Conservation (phyloP, 805 yeast species). For the Ogataea chonburiensis region DNA sequence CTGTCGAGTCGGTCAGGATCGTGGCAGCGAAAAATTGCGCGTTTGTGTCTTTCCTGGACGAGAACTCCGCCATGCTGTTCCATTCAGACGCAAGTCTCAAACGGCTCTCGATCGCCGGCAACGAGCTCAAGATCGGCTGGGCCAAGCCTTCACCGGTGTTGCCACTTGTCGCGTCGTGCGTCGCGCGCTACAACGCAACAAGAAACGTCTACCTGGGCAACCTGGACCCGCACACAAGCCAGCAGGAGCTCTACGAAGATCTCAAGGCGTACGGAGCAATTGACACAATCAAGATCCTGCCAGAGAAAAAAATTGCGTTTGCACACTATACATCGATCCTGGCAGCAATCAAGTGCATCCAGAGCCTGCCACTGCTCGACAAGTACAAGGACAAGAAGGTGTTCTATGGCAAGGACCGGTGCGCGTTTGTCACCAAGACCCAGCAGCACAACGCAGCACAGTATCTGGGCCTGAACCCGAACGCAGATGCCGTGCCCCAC, state of each 20-base stretch:
- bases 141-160: slow-evolving; percentile 76
- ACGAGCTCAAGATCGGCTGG: slow-evolving; percentile 90
- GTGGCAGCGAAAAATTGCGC: slow-evolving; percentile 89
- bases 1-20: slow-evolving; percentile 74
- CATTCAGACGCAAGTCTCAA: slow-evolving; percentile 91
- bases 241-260: slow-evolving; percentile 64
- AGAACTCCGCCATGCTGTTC: slow-evolving; percentile 82
- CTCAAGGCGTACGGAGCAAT: slow-evolving; percentile 75
- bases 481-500: slow-evolving; percentile 76
- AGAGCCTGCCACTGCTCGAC: slow-evolving; percentile 63
- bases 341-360: slow-evolving; percentile 84
- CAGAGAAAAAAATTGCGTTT: slow-evolving; percentile 83
- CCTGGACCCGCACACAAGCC: slow-evolving; percentile 58
- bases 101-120: slow-evolving; percentile 73
- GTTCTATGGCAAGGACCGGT: slow-evolving; percentile 90
- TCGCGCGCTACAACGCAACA: slow-evolving; percentile 85
- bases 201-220: slow-evolving; percentile 90
- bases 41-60: slow-evolving; percentile 84
- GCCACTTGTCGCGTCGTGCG: slow-evolving; percentile 71
- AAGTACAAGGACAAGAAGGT: slow-evolving; percentile 77
- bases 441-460: slow-evolving; percentile 98
- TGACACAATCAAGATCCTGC: slow-evolving; percentile 77
- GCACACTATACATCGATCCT: slow-evolving; percentile 85
- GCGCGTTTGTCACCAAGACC: slow-evolving; percentile 90
- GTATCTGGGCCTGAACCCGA: slow-evolving; percentile 87